A percentile compares a stretch with the other conserved stretches of the same genome.
Conservation (phyloP, 352 stramenopile species). For the Globisporangium okanoganense region DNA sequence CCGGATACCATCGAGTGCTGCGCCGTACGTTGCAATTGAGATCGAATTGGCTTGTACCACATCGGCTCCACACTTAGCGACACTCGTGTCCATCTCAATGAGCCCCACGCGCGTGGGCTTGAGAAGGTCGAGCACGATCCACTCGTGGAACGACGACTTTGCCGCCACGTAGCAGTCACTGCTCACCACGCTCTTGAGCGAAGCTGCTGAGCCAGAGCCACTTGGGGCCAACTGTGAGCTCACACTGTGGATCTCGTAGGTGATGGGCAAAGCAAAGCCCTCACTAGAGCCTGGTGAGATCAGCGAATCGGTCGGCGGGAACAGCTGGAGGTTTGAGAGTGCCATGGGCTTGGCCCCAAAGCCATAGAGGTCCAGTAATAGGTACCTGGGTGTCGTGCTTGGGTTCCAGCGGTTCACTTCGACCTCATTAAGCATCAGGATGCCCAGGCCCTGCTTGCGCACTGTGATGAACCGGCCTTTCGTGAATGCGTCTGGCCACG, state of each 20-base stretch:
- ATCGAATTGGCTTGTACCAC: slow-evolving; percentile 32
- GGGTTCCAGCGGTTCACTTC: slow-evolving; percentile 63
- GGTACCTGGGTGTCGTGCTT: slow-evolving; percentile 31
- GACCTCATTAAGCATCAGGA: slow-evolving; percentile 73
- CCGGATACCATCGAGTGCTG: slow-evolving; percentile 26
- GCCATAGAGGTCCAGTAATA: slow-evolving; percentile 51
- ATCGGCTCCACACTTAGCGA: slow-evolving; percentile 31
- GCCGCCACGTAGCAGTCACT: slow-evolving; percentile 43
- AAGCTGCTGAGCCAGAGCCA: slow-evolving; percentile 34
- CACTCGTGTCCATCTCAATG: slow-evolving; percentile 43
- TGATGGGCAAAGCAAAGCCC: slow-evolving; percentile 26
- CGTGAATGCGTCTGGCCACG: slow-evolving; percentile 35
- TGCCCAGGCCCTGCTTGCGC: slow-evolving; percentile 21
- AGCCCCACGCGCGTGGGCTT: slow-evolving; percentile 37
- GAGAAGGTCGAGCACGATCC: slow-evolving; percentile 56
- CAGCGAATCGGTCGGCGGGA: slow-evolving; percentile 31
- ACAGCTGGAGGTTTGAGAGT: slow-evolving; percentile 42
- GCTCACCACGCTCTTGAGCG: slow-evolving; percentile 21
- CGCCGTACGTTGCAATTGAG: slow-evolving; percentile 42
- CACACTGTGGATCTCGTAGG: slow-evolving; percentile 57
- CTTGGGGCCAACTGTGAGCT: slow-evolving; percentile 43
- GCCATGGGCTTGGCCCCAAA: slow-evolving; percentile 30
- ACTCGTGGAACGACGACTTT: slow-evolving; percentile 49
- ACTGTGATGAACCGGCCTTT: slow-evolving; percentile 51
- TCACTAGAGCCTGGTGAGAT: slow-evolving; percentile 7